Base-by-base conservation (phyloP, 2,329 filamentous ascomycete genomes). In the Berkeleyomyces basicola region DNA sequence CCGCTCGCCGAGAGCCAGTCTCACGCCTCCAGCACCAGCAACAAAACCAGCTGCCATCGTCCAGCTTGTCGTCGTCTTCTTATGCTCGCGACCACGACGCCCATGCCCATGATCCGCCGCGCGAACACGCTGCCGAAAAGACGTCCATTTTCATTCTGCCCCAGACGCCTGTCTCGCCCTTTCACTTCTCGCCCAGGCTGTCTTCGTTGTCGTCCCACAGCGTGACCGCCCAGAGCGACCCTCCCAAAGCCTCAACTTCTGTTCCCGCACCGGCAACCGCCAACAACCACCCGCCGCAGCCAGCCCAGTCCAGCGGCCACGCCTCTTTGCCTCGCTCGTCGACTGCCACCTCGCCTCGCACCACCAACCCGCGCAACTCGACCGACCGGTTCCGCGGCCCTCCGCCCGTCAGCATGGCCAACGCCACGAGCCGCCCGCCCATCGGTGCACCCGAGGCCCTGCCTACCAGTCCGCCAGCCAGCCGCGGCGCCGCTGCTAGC, bases 91-190 rank as follows among this genome's bases (percentile, higher is more conserved):
- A 59, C 23, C 10, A 47, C n/a, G 7, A 44, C 43, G 9, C 3
- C 33, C 4, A 46, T 11, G 11, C 39, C 14, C 39, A 46, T 10
- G 14, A 10, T 40, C 61, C 46, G 4, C 7, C 42, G 7, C 33
- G 31, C 7, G 9, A 7, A 5, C 10, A 37, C 33, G 16, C 57
- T 10, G 71, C 72, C 67, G 74, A 72, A 68, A 74, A 76, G 65
- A 72, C 71, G 67, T 70, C 70, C 66, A 78, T 60, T 11, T 46
- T 51, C 57, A 58, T 53, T 43, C 61, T 76, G 65, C 75, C 76
- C 64, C 74, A 73, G 68, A 76, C 77, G 61, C 73, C 74, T 58
- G 71, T 71, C 63, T 75, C 76, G 62, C 76, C 76, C 65, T 76
- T 78, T 67, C 74, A 73, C 47, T 75, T 76, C 68, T 73, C 73